phyloP scores from a whole-genome alignment of 495 filamentous ascomycete species.

The Annulohypoxylon maeteangense region DNA sequence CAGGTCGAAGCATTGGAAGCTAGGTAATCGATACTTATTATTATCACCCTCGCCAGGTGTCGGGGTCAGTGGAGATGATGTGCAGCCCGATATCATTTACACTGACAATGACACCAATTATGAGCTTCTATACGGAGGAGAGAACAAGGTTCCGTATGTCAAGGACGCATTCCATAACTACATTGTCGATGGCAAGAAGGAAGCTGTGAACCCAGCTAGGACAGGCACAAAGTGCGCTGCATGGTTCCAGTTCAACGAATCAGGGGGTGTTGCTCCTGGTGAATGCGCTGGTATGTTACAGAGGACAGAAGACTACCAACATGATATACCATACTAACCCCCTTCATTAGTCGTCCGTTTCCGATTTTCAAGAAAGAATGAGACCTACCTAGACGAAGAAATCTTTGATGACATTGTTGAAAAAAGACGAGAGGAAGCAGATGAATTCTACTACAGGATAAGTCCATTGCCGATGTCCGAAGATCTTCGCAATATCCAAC shows the following conservation, averaged over 20 bases:
- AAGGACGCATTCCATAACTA: constrained; percentile 94
- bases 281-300: constrained; percentile 74
- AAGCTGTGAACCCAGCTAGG: constrained; percentile 80
- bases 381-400: constrained; percentile 88
- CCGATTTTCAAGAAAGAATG: constrained; percentile 77
- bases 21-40: constrained; percentile 85
- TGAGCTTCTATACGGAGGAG: constrained; percentile 74
- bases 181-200: constrained; percentile 84
- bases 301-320: too few relatives aligned
- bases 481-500: constrained; percentile 92
- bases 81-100: constrained; percentile 85
- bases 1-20: constrained; percentile 75
- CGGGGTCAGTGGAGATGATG: constrained; percentile 78
- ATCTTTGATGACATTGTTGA: constrained; percentile 92
- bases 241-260: constrained; percentile 92
- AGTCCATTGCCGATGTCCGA: constrained; percentile 95
- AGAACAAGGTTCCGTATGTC: constrained; percentile 84
- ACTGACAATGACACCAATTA: constrained; percentile 96
- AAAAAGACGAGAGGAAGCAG: constrained; percentile 82
- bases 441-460: constrained; percentile 94
- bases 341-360: constrained; percentile 80
- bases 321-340: constrained; percentile 8
- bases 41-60: constrained; percentile 91
- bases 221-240: constrained; percentile 89
- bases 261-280: constrained; percentile 83